Evolutionary conservation across 1,284 basidiomycete species (phyloP), one percentile per base, ranked within the genome.

Genomic region (Puccinia novopanici): DNA sequence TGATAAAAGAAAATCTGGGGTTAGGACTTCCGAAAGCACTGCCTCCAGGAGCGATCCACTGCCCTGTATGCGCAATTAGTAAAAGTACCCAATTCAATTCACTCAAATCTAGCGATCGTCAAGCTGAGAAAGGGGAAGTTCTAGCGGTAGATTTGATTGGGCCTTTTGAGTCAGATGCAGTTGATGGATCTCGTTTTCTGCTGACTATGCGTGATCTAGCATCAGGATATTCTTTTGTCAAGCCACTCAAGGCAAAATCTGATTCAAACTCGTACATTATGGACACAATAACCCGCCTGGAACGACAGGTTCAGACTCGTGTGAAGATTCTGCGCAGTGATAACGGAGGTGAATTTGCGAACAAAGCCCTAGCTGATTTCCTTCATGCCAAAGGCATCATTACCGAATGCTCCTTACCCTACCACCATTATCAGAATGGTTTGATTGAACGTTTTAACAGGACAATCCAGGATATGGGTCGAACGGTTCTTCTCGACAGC

Each of bases 401-500:
- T 0, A 63, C 59, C 19, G 50, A 74, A 17, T 3, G 13, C 0
- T 37, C 59, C 2, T 34, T 71, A 10, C 24, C 75, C 3, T 81
- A 78, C 50, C 59, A 52, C n/a, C 81, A 82, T 71, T 42, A 68
- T 15, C 81, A 82, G 24, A 82, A 80, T n/a, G n/a, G n/a, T n/a
- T n/a, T n/a, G n/a, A n/a, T n/a, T n/a, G n/a, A n/a, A n/a, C n/a
- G n/a, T n/a, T 30, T 24, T 2, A 76, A 65, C 48, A 42, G 65
- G 17, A 54, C 40, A 0, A 19, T 81, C 1, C 1, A 42, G 10
- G 54, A 63, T 34, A 61, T 50, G 0, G 65, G 52, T 2, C 65
- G 81, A 17, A 65, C 65, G 2, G 10, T 37, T 24, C 42, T 81
- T 12, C n/a, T 57, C 0, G 19, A 27, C 10, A 57, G 73, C 22